Base-by-base conservation (phyloP, 2,329 filamentous ascomycete species). In the Aspergillus sp. region DNA sequence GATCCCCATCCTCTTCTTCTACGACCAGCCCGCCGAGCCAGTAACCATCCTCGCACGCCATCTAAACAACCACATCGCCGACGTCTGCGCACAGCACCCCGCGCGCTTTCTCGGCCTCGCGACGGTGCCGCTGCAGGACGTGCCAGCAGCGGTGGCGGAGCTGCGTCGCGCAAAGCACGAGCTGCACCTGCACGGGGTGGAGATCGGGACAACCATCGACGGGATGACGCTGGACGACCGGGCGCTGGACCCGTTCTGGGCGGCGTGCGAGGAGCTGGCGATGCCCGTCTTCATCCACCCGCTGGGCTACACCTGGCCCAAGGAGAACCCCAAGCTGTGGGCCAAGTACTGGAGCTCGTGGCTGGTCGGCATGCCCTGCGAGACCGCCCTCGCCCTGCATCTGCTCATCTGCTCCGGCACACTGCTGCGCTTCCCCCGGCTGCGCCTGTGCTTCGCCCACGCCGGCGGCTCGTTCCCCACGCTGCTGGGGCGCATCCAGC, bases 281-380 rank as follows among this genome's bases (percentile, higher is more conserved):
- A 53, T 58, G 43, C 55, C 58, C 13, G 51, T 61, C 11, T 61
- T 61, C 40, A 52, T 61, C 5, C 58, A 61, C 36, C 58, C 58
- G 34, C 49, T 61, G n/a, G 58, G 58, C 14, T 61, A 61, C 41
- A 53, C 56, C 14, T 49, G 51, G 11, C 46, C 56, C 7, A 50
- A 50, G 19, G 58, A 61, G 46, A 61, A 61, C 14, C 58, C 56
- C 44, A 47, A 43, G 7, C 53, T 52, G 9, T 59, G 58, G 58
- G 45, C 51, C 6, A 55, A 49, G n/a, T 61, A 61, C 45, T 61
- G 58, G 58, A 58, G 55, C 14, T 50, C 53, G 4, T 61, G 57
- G 57, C 43, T 60, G 16, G 45, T 60, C 11, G 58, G 58, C 21
- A 60, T 60, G 58, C 58, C 58, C 13, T 50, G 53, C 40, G 56